Percentiles rank a stretch among this genome's conserved stretches.
Conservation (phyloP, 1,139 yeast genomes). For the Diutina mesorugosa region DNA sequence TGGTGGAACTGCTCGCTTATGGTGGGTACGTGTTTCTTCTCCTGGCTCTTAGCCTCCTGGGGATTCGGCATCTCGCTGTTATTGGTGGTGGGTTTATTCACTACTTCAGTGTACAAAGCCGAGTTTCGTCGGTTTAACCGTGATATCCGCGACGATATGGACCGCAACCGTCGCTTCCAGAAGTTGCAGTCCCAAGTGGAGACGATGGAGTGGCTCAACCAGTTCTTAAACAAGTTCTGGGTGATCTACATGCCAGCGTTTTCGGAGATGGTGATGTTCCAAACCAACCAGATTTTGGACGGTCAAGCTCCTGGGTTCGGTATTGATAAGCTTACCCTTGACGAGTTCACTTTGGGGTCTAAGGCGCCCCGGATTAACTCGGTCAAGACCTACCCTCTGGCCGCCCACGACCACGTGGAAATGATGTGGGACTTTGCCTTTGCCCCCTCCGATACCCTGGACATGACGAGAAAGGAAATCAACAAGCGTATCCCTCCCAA, state of each 20-base stretch:
- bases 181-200: slow-evolving; percentile 50
- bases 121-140: slow-evolving; percentile 66
- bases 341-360: slow-evolving; percentile 67
- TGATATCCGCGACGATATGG: slow-evolving; percentile 62
- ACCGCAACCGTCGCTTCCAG: slow-evolving; percentile 45
- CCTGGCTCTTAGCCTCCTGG: slow-evolving; percentile 47
- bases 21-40: slow-evolving; percentile 58
- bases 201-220: slow-evolving; percentile 71
- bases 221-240: slow-evolving; percentile 71
- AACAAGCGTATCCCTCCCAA: slow-evolving; percentile 63
- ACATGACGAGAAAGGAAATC: slow-evolving; percentile 66
- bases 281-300: slow-evolving; percentile 51
- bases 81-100: slow-evolving; percentile 41
- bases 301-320: slow-evolving; percentile 76
- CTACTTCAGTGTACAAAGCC: slow-evolving; percentile 53
- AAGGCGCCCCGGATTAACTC: slow-evolving; percentile 67
- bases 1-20: slow-evolving; percentile 55
- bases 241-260: slow-evolving; percentile 77
- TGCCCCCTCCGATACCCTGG: slow-evolving; percentile 70
- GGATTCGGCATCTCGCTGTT: slow-evolving; percentile 33
- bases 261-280: slow-evolving; percentile 59
- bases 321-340: slow-evolving; percentile 57
- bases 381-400: slow-evolving; percentile 57
- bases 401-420: slow-evolving; percentile 53
- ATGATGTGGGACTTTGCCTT: slow-evolving; percentile 79